Base-by-base conservation (phyloP, 2,329 filamentous ascomycete species). In the Pseudonectria foliicola region DNA sequence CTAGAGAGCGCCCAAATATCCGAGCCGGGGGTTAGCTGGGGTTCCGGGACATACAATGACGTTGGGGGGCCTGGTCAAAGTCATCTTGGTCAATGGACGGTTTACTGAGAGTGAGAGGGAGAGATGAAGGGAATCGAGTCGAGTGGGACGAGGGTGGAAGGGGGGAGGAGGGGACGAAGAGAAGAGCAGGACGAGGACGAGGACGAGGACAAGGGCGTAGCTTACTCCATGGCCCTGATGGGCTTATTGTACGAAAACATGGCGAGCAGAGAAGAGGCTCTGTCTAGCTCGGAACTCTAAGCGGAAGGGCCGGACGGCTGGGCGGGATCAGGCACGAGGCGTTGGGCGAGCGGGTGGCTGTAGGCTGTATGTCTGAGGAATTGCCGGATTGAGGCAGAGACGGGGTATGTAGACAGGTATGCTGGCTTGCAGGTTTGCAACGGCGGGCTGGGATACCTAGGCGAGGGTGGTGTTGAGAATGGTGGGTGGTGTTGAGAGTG, bases 211-310 rank as follows among this genome's bases (percentile, higher is more conserved):
- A 18, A 37, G 29, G 24, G 21, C 28, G 27, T 29, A 37, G 53
- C 60, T 55, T 48, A 63, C 60, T 62, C 57, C 56, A 63, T 55
- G 46, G 52, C 50, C 50, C 49, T 56, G 40, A 63, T 60, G 45
- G 57, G 54, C 38, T 62, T 61, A 35, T 61, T 57, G 47, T 58
- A 60, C 27, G 50, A 52, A 43, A 57, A 61, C 55, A 59, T 59
- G 45, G 37, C 44, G 46, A 25, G 27, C 16, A 33, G 37, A 38
- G 37, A 34, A 26, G 34, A 35, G 39, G 18, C 18, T 21, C 18
- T 21, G 18, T 21, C 8, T 21, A 21, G 18, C 18, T 21, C 18
- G 8, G 8, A 21, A 21, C 18, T 21, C 5, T 6, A 21, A 21
- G 18, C 18, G 18, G 18, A 21, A 21, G 18, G n/a, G n/a, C n/a